These are phyloP conservation scores for Platanthera guangdongensis DNA, from an alignment of 106 monocot genomes.

Conservation along the genomic window DNA sequence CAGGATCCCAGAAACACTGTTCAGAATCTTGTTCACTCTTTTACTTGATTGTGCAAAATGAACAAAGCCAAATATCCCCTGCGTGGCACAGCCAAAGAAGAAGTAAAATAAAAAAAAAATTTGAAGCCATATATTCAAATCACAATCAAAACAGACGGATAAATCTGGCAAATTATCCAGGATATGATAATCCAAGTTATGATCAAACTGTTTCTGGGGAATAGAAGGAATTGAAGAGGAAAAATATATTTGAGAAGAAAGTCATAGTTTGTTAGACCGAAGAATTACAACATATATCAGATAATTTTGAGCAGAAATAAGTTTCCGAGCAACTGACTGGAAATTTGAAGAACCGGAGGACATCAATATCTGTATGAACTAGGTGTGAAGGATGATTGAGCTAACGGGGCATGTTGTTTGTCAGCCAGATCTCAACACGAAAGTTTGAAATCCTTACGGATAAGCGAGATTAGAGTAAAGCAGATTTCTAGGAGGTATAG, in stretches of 20 bases:
- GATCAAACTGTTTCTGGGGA: not conserved
- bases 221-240: not conserved
- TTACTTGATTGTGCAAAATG: constrained; percentile 54
- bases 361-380: not conserved
- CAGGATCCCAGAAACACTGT: constrained; percentile 51
- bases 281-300: not conserved
- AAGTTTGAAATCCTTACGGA: not conserved
- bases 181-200: not conserved
- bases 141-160: no score
- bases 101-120: not conserved
- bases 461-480: constrained; percentile 34
- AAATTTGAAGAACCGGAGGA: not conserved
- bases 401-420: not conserved
- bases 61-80: constrained; percentile 47
- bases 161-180: not conserved
- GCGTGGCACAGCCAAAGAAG: constrained; percentile 1
- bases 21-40: constrained; percentile 50
- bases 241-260: not conserved
- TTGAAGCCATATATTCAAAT: not conserved
- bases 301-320: not conserved
- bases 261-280: not conserved
- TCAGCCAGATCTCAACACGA: not conserved
- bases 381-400: not conserved
- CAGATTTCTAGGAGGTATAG: constrained; percentile 2
- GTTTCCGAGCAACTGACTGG: not conserved